Base-by-base conservation (phyloP, 108 stramenopile species). In the Skeletonema potamos region DNA sequence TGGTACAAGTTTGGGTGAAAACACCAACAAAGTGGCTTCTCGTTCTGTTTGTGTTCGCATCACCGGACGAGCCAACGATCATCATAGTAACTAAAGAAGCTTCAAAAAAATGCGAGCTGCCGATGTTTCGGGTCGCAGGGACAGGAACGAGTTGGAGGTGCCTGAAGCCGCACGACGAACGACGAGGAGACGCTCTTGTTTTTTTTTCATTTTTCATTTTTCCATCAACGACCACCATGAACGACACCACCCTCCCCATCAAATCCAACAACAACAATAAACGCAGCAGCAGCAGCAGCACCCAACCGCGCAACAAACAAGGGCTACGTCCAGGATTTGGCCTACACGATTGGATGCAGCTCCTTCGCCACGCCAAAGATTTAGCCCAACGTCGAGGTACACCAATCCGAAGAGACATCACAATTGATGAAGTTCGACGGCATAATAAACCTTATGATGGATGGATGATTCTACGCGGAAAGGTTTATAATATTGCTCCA, bases 401-500 rank as follows among this genome's bases (percentile, higher is more conserved):
- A 32, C 85, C 89, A 3, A 46, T 91, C n/a, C 84, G 95, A 1
- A 64, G 65, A 22, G 72, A 76, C 51, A 92, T 96, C 24, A 24
- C 86, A 0, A 36, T 62, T 34, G 54, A 77, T 2, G 97, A 98
- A 76, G 73, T 98, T 7, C 27, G 54, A 9, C 26, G 58, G 39
- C 98, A 98, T 84, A 71, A 76, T 13, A 64, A 76, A 7, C 24
- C 73, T 10, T 74, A 95, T 59, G 98, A 99, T 58, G 92, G 85
- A 37, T 99, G 98, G 98, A 90, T 90, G 34, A 79, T 91, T 3
- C 65, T 96, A 27, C 69, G 76, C 10, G 95, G 92, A 0, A 85
- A 85, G 32, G 98, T 99, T 1, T 99, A 98, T 81, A 95, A 97
- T 76, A 81, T 98, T 27, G 80, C 90, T 2, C 96, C 96, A 15